Evolutionary conservation across 371 early-diverging fungal species (phyloP).

Genomic region (Sporodiniella umbellata): DNA sequence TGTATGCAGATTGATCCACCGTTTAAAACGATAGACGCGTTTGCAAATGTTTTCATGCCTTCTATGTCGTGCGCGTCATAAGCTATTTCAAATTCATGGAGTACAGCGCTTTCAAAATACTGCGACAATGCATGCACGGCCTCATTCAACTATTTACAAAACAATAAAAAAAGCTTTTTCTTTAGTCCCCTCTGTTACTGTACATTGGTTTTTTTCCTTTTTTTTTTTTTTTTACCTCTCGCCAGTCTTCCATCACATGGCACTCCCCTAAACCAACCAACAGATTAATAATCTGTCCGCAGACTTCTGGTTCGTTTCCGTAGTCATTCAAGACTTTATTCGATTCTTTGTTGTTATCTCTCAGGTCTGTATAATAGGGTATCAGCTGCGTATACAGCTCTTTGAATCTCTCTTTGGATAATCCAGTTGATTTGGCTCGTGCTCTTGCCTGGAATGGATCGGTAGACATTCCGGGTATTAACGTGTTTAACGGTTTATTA

Average conservation of each 20-base stretch:
- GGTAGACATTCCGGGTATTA: conserved; percentile 57
- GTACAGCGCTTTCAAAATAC: conserved; percentile 75
- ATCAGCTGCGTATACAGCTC: conserved; percentile 57
- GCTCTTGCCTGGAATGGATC: conserved; percentile 56
- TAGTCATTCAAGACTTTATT: conserved; percentile 65
- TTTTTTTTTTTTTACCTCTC: conserved; percentile 31
- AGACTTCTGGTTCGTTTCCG: conserved; percentile 61
- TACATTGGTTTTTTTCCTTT: neutral
- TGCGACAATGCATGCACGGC: conserved; percentile 66
- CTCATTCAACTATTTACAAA: conserved; percentile 31
- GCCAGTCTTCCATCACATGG: conserved; percentile 51
- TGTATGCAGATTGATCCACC: conserved; percentile 77
- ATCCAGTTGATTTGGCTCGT: conserved; percentile 47
- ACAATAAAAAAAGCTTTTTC: neutral
- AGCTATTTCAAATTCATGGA: conserved; percentile 80
- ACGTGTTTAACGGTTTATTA: conserved; percentile 43
- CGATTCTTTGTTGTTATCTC: conserved; percentile 59
- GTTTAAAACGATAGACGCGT: conserved; percentile 68
- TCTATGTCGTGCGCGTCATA: conserved; percentile 63
- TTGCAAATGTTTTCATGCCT: conserved; percentile 74
- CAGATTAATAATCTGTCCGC: conserved; percentile 62
- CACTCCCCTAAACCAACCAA: conserved; percentile 58
- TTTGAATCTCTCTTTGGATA: conserved; percentile 68
- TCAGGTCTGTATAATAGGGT: conserved; percentile 76
- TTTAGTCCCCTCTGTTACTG: neutral